Conservation (phyloP, 768 basidiomycete species). For the Flagelloscypha sp. region DNA sequence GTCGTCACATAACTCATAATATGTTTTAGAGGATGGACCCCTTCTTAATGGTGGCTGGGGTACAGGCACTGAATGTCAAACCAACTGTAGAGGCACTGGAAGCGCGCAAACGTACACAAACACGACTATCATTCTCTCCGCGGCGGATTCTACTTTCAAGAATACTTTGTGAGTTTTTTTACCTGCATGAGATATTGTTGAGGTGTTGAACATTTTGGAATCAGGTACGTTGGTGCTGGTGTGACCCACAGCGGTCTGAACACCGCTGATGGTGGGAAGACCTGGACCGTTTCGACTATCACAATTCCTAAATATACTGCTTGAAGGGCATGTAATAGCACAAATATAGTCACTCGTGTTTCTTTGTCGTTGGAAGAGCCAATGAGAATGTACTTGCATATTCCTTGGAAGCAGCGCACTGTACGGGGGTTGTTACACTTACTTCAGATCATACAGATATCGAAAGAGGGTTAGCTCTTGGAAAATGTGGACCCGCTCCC, state of each 20-base stretch:
- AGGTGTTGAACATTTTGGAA: no score
- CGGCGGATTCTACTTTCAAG: slow-evolving; percentile 7
- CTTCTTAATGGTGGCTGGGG: slow-evolving; percentile 8
- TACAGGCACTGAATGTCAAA: slow-evolving; percentile 10
- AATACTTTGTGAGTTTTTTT: slow-evolving; percentile 7
- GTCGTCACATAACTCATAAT: background rate
- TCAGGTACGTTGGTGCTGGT: slow-evolving; percentile 6
- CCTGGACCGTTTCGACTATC: slow-evolving; percentile 10
- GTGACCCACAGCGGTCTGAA: slow-evolving; percentile 5
- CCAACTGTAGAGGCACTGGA: slow-evolving; percentile 5
- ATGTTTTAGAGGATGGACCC: slow-evolving; percentile 5
- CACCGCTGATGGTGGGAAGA: slow-evolving; percentile 10
- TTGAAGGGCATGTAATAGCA: no score
- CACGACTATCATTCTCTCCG: slow-evolving; percentile 8
- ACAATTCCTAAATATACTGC: slow-evolving; percentile 8
- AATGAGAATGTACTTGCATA: no score
- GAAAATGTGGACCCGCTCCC: no score
- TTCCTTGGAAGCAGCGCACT: no score
- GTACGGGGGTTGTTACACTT: no score
- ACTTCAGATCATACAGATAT: no score
- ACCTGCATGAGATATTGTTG: no score
- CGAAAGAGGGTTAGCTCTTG: no score
- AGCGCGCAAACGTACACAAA: slow-evolving; percentile 6
- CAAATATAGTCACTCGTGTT: no score
- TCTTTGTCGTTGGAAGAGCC: no score